Evolutionary conservation across 2,329 filamentous ascomycete species (phyloP).

Genomic region (Mycosphaerelloides madeirae): DNA sequence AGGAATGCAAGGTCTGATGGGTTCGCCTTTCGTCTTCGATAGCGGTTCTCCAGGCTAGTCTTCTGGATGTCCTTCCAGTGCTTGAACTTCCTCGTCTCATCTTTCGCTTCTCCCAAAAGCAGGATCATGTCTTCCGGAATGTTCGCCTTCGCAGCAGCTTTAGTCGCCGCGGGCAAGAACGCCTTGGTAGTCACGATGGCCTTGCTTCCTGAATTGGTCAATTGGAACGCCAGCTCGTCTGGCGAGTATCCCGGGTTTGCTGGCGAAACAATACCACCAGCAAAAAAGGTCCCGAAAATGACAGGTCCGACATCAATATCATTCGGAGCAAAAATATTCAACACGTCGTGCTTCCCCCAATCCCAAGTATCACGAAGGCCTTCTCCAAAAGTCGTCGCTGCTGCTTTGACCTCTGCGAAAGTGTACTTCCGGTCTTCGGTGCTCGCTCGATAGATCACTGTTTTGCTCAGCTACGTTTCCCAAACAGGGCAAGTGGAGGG

Average conservation of each 20-base stretch:
- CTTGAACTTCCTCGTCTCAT: constrained; percentile 55
- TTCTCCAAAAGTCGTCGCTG: constrained; percentile 71
- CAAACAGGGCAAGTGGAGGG: neutral
- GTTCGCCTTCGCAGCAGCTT: constrained; percentile 65
- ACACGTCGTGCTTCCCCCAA: constrained; percentile 78
- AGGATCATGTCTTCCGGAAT: constrained; percentile 67
- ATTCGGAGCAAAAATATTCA: constrained; percentile 80
- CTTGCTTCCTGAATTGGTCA: constrained; percentile 71
- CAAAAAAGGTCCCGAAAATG: constrained; percentile 65
- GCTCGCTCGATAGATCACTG: constrained; percentile 70
- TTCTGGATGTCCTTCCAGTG: constrained; percentile 70
- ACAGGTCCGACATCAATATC: constrained; percentile 70
- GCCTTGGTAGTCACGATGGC: constrained; percentile 68
- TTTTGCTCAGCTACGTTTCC: neutral
- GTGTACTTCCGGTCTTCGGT: constrained; percentile 67
- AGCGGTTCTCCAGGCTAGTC: constrained; percentile 54
- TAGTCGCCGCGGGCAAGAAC: constrained; percentile 58
- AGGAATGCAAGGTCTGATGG: constrained; percentile 74
- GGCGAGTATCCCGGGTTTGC: constrained; percentile 84
- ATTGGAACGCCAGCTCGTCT: constrained; percentile 77
- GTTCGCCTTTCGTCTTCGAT: constrained; percentile 53
- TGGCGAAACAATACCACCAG: constrained; percentile 75
- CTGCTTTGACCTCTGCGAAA: constrained; percentile 60
- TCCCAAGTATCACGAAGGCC: constrained; percentile 69
- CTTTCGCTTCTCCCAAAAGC: constrained; percentile 64